Percentiles rank a stretch among this genome's conserved stretches.
Evolutionary conservation across 164 flowering plant species (phyloP).

Genomic region (Aristolochia fimbriata): DNA sequence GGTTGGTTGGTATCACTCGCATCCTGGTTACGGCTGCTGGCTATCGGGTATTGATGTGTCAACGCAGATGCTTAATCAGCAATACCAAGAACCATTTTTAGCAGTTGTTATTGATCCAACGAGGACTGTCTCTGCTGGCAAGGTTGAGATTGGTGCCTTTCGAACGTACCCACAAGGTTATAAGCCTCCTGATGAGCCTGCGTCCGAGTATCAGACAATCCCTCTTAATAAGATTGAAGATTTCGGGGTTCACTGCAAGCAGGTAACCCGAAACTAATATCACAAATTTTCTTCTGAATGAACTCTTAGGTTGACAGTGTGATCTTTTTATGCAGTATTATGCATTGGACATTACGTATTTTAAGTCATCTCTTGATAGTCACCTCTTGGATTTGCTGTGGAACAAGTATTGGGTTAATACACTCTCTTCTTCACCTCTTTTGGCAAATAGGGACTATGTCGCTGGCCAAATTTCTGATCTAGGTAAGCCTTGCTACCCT

Average conservation of each 20-base stretch:
- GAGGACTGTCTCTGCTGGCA: constrained; percentile 94
- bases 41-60: constrained; percentile 95
- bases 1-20: constrained; percentile 99
- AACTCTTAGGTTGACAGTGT: not conserved
- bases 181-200: constrained; percentile 90
- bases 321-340: constrained; percentile 56
- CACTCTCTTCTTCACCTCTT: constrained; percentile 91
- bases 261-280: constrained; percentile 32
- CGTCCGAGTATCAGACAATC: constrained; percentile 95
- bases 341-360: constrained; percentile 88
- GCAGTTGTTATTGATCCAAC: constrained; percentile 98
- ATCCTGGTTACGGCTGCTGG: constrained; percentile 99
- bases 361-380: constrained; percentile 88
- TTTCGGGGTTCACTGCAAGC: constrained; percentile 98
- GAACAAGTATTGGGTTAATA: constrained; percentile 99
- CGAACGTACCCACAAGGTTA: constrained; percentile 90
- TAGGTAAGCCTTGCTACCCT: constrained; percentile 38
- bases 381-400: constrained; percentile 93
- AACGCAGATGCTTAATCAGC: constrained; percentile 94
- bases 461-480: constrained; percentile 97
- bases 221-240: constrained; percentile 97
- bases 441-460: constrained; percentile 95
- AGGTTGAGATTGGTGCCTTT: constrained; percentile 97
- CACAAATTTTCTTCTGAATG: not conserved
- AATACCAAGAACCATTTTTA: constrained; percentile 89